Percentiles rank a stretch among this genome's conserved stretches.
Evolutionary conservation across 768 basidiomycete species (phyloP).

Genomic region (Cystobasidium tubakii): DNA sequence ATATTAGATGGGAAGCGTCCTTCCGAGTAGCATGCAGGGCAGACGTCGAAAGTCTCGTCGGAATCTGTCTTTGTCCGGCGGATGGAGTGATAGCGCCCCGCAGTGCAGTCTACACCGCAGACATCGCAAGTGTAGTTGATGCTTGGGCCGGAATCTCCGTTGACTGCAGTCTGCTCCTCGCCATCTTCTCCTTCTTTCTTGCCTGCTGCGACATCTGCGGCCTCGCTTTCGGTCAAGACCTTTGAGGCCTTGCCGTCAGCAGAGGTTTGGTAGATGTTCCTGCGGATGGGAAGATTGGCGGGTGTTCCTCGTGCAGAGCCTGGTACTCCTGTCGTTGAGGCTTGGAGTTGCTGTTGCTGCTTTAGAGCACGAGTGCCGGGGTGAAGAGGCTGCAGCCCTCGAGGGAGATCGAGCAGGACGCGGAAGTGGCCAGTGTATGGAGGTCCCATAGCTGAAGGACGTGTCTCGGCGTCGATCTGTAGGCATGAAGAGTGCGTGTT

Average conservation of each 20-base stretch:
- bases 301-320: background rate
- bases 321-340: background rate
- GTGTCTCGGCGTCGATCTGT: constrained; percentile 92
- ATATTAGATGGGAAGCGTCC: constrained; percentile 93
- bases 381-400: constrained; percentile 85
- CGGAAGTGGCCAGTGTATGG: constrained; percentile 99
- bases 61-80: constrained; percentile 52
- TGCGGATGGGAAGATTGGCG: constrained; percentile 21
- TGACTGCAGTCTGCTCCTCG: constrained; percentile 45
- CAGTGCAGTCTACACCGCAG: constrained; percentile 78
- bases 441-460: constrained; percentile 86
- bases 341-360: constrained; percentile 49
- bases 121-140: constrained; percentile 71
- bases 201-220: background rate
- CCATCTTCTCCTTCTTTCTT: constrained; percentile 40
- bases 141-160: constrained; percentile 76
- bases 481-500: background rate
- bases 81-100: constrained; percentile 80
- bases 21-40: constrained; percentile 85
- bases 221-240: constrained; percentile 1
- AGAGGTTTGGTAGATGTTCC: constrained; percentile 25
- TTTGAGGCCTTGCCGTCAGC: constrained; percentile 16
- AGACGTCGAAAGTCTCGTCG: constrained; percentile 82
- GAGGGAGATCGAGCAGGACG: constrained; percentile 91
- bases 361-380: constrained; percentile 53